Base-by-base conservation (phyloP, 129 eudicot genomes). In the Lactuca sativa region DNA sequence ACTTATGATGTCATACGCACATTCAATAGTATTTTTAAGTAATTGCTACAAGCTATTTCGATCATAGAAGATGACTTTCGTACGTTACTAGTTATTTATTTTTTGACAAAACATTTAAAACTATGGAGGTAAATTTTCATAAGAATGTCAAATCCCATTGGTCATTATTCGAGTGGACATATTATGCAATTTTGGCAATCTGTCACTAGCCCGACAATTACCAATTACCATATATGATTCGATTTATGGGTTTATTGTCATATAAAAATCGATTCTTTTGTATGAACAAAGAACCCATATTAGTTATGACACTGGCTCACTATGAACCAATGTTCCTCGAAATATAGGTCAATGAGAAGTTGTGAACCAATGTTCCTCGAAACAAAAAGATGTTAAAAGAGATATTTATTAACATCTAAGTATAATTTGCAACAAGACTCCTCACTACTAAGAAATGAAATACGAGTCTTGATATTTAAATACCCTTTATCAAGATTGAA, bases 401-500 rank as follows among this genome's bases (percentile, higher is more conserved):
- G 3, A 43, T 41, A 8, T 65, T 48, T 49, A 59, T 59, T 59
- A 40, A 59, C 64, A 59, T 32, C 64, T 59, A 59, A 59, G 64
- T 59, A 59, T 59, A 59, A 4, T 59, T 33, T 59, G 44, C 64
- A 59, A 59, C 64, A 59, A 59, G 64, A 33, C 25, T 59, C 4
- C 36, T 59, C 17, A 59, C 41, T 41, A 41, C 57, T 41, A 40
- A 41, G 47, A 44, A 40, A 57, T 41, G 55, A 32, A 41, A 58
- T 30, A 55, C 18, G 57, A 57, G 32, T 58, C 66, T 58, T 70
- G 75, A 70, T 59, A 16, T 70, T 70, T 58, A 25, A 58, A 43
- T 34, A 70, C 48, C 66, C 58, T n/a, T 70, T 15, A 37, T 14
- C 30, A 32, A 7, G 48, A 52, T 60, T 79, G 66, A 84, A 8